Conservation (phyloP, 2,329 filamentous ascomycete species). For the Colletotrichum costaricense region DNA sequence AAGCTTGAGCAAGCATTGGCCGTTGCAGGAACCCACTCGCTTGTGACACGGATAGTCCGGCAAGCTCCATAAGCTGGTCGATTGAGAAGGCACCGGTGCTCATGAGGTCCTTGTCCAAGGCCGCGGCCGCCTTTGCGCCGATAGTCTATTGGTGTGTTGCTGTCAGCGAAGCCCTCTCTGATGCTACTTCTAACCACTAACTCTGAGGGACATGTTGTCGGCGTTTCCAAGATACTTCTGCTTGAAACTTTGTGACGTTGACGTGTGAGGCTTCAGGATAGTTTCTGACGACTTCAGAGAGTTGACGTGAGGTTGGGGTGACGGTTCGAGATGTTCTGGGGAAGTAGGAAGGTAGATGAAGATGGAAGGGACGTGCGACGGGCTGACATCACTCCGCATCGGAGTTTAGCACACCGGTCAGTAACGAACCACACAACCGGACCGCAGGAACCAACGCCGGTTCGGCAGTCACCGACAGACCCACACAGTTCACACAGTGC, state of each 20-base stretch:
- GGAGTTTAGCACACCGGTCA: constrained; percentile 13
- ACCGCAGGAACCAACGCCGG: constrained; percentile 5
- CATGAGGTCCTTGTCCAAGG: constrained; percentile 95
- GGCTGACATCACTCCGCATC: constrained; percentile 39
- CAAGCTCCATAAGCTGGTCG: constrained; percentile 97
- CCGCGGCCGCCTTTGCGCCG: constrained; percentile 86
- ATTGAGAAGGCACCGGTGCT: constrained; percentile 87
- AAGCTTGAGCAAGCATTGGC: no score
- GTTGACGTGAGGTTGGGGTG: constrained; percentile 14
- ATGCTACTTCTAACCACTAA: constrained; percentile 33
- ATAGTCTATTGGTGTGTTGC: constrained; percentile 76
- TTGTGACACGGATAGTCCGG: constrained; percentile 92
- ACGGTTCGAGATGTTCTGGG: not conserved
- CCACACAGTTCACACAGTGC: not conserved
- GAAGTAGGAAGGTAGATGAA: constrained; percentile 7
- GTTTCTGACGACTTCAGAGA: not conserved
- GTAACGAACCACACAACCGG: constrained; percentile 22
- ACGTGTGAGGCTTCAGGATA: not conserved
- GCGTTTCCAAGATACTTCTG: not conserved
- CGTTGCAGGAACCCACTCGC: constrained; percentile 66
- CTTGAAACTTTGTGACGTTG: not conserved
- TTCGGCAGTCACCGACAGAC: not conserved
- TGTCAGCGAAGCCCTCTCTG: constrained; percentile 5
- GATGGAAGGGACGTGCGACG: constrained; percentile 26
- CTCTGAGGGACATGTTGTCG: constrained; percentile 37